phyloP scores from a whole-genome alignment of 2,329 filamentous ascomycete genomes.

The Shiraia bambusicola region DNA sequence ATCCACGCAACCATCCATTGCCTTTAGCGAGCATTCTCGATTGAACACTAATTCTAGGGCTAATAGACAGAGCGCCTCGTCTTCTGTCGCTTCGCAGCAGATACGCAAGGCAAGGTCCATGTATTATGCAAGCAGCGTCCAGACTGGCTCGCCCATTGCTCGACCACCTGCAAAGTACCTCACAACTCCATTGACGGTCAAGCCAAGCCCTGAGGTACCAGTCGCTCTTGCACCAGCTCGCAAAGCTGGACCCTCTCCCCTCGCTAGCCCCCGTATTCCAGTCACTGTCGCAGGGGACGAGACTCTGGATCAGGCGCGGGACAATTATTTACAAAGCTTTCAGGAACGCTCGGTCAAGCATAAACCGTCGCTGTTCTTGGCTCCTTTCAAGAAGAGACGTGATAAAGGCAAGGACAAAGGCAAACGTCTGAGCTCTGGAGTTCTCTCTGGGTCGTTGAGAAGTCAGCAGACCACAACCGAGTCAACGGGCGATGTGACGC shows the following conservation, averaged over 20 bases:
- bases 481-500: constrained; percentile 8
- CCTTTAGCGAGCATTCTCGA: constrained; percentile 25
- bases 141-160: constrained; percentile 41
- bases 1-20: constrained; percentile 24
- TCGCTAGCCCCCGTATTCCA: constrained; percentile 27
- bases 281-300: constrained; percentile 27
- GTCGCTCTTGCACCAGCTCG: constrained; percentile 6
- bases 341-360: constrained; percentile 45
- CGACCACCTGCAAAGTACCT: constrained; percentile 38
- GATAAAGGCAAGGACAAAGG: constrained; percentile 29
- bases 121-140: constrained; percentile 43
- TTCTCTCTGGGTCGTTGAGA: constrained; percentile 14
- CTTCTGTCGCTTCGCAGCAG: constrained; percentile 35
- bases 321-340: constrained; percentile 45
- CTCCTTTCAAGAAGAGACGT: constrained; percentile 48
- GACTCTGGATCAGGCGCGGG: constrained; percentile 39
- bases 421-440: constrained; percentile 16
- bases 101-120: constrained; percentile 43
- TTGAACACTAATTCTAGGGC: constrained; percentile 30
- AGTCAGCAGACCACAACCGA: constrained; percentile 12
- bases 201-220: constrained; percentile 6
- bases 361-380: constrained; percentile 48
- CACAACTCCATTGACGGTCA: constrained; percentile 21
- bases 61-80: constrained; percentile 25
- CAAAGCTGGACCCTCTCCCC: constrained; percentile 18